Conservation (phyloP, 176 grass and related monocot genomes). For the Elaeis guineensis region DNA sequence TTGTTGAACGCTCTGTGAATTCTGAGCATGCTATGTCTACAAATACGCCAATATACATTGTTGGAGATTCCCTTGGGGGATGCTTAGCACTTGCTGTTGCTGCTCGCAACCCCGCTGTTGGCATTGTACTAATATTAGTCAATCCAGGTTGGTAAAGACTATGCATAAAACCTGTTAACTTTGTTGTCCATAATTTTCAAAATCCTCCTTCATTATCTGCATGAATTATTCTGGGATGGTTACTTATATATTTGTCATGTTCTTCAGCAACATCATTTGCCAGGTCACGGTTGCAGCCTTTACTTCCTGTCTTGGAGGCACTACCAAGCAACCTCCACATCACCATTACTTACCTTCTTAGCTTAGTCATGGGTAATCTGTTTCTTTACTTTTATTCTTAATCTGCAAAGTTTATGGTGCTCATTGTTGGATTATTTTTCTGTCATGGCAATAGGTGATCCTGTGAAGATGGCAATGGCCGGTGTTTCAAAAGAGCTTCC, state of each 20-base stretch:
- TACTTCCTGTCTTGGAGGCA: conserved; percentile 72
- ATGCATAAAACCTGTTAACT: background rate
- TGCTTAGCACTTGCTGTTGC: conserved; percentile 66
- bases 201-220: background rate
- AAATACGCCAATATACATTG: conserved; percentile 58
- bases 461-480: conserved; percentile 82
- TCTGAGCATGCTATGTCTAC: conserved; percentile 48
- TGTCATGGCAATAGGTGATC: conserved; percentile 41
- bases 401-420: background rate
- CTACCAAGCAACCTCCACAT: conserved; percentile 70
- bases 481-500: conserved; percentile 48
- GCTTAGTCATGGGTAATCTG: conserved; percentile 71
- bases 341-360: conserved; percentile 71
- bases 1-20: conserved; percentile 43
- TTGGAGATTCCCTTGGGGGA: conserved; percentile 74
- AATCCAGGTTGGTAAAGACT: conserved; percentile 81
- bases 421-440: background rate
- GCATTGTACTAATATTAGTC: conserved; percentile 64
- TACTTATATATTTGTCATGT: background rate
- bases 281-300: conserved; percentile 48
- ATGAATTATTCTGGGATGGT: background rate
- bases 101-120: conserved; percentile 56
- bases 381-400: background rate
- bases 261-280: conserved; percentile 76
- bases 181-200: background rate